A percentile compares a stretch with the other conserved stretches of the same genome.
phyloP scores from a whole-genome alignment of 805 yeast species.

The Yamadazyma akitaensis region DNA sequence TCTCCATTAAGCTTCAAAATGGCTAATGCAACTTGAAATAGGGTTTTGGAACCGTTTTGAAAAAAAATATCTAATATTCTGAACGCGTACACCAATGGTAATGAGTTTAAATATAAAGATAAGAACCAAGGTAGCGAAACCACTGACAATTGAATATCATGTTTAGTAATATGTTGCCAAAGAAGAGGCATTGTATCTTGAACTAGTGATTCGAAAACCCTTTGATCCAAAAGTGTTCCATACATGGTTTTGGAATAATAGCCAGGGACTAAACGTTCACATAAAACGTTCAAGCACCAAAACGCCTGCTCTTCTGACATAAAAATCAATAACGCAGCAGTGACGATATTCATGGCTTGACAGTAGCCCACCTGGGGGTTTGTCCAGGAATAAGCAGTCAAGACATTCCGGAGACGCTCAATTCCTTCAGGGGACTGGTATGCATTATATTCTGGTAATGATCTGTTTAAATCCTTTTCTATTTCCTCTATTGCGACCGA shows the following conservation, averaged over 20 bases:
- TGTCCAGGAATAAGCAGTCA: constrained; percentile 94
- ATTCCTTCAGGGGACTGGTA: constrained; percentile 88
- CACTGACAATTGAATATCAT: constrained; percentile 89
- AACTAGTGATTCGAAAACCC: constrained; percentile 87
- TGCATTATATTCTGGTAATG: constrained; percentile 94
- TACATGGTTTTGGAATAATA: constrained; percentile 97
- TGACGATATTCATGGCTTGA: constrained; percentile 96
- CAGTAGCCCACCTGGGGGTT: constrained; percentile 97
- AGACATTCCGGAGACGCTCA: constrained; percentile 74
- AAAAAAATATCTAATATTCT: constrained; percentile 88
- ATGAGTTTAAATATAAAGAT: constrained; percentile 81
- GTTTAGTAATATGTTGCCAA: constrained; percentile 72
- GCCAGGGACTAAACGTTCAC: constrained; percentile 88
- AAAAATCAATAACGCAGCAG: constrained; percentile 72
- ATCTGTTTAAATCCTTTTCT: constrained; percentile 91
- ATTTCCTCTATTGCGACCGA: constrained; percentile 94
- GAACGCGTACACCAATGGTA: constrained; percentile 93
- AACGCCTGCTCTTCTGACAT: constrained; percentile 98
- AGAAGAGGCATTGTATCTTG: constrained; percentile 85
- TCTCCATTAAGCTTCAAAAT: constrained; percentile 88
- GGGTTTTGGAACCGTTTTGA: constrained; percentile 80
- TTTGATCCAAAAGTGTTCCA: constrained; percentile 91
- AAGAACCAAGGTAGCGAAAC: constrained; percentile 96
- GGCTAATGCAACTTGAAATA: constrained; percentile 92
- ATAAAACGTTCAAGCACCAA: constrained; percentile 79